phyloP scores from a whole-genome alignment of 192 early-diverging fungal genomes.

The Podila epicladia region DNA sequence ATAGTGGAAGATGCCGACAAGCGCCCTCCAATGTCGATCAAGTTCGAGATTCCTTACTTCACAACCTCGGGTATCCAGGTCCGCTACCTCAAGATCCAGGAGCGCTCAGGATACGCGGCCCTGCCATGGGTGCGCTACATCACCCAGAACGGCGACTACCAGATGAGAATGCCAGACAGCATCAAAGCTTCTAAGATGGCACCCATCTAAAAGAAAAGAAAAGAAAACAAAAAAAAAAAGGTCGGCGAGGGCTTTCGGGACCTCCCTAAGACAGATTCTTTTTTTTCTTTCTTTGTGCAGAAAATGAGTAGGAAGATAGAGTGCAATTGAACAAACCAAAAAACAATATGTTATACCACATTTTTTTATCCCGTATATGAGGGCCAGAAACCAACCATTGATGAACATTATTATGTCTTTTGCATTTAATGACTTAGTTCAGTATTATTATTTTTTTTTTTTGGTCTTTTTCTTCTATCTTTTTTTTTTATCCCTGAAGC shows the following conservation, averaged over 20 bases:
- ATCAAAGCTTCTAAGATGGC: constrained; percentile 78
- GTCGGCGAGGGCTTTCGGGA: too few relatives aligned
- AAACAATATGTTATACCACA: too few relatives aligned
- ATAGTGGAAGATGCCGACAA: constrained; percentile 82
- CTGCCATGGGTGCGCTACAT: constrained; percentile 92
- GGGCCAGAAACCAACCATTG: too few relatives aligned
- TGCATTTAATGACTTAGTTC: too few relatives aligned
- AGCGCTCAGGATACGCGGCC: constrained; percentile 89
- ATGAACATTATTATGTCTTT: too few relatives aligned
- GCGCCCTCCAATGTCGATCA: constrained; percentile 84
- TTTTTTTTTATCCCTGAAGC: constrained; percentile 14
- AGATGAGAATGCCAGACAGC: constrained; percentile 90
- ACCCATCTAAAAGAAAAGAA: constrained; percentile 65
- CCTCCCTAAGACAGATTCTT: too few relatives aligned
- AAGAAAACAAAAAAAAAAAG: not conserved
- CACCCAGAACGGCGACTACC: constrained; percentile 94
- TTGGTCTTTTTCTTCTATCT: not conserved
- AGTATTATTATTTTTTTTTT: not conserved
- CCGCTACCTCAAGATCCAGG: constrained; percentile 90
- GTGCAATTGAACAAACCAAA: too few relatives aligned
- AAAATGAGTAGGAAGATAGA: too few relatives aligned
- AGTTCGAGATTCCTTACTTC: constrained; percentile 93
- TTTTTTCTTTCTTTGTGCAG: too few relatives aligned
- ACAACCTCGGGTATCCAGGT: constrained; percentile 92
- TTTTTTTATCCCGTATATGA: too few relatives aligned